Evolutionary conservation across 139 green algal species (phyloP), one percentile per base, ranked within the genome.

Genomic region (Diplosphaera chodatii): DNA sequence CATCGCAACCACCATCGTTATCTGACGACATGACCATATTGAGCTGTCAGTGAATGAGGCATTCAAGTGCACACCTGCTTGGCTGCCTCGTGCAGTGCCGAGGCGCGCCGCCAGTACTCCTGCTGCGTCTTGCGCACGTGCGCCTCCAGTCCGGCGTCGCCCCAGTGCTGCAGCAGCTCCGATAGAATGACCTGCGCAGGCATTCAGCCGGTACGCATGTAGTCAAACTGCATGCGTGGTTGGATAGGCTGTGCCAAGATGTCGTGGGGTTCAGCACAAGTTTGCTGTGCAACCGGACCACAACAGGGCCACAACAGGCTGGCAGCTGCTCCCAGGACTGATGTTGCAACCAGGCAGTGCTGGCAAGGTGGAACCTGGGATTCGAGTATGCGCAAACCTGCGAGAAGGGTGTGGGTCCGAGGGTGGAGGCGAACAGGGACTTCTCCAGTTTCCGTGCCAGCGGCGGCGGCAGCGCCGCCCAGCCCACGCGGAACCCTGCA

Each of bases 131-230:
- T 6, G 32, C 41, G 59, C 30, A 72, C 40, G 66, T 77, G 65
- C 22, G 15, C 30, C 32, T 77, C 72, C 6, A 77, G 28, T 0
- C 72, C 72, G 10, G 31, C 55, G 32, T 64, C 20, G 13, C 72
- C 72, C 72, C 65, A 77, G 4, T 72, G 65, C 40, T 63, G 21
- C 64, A 80, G 63, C 64, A 80, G 32, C 69, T 76, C 41, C 32
- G 40, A 72, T 16, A 74, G n/a, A 40, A 80, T 73, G 22, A 75
- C 55, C 74, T 79, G 69, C 63, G 33, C n/a, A n/a, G n/a, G n/a
- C n/a, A n/a, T n/a, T n/a, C n/a, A n/a, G n/a, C n/a, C n/a, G n/a
- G n/a, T n/a, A n/a, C n/a, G n/a, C n/a, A n/a, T n/a, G n/a, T n/a
- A n/a, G n/a, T n/a, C n/a, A n/a, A n/a, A n/a, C n/a, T n/a, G n/a